A percentile compares a stretch with the other conserved stretches of the same genome.
Evolutionary conservation across 2,329 filamentous ascomycete species (phyloP).

Genomic region (Fusarium sp.): DNA sequence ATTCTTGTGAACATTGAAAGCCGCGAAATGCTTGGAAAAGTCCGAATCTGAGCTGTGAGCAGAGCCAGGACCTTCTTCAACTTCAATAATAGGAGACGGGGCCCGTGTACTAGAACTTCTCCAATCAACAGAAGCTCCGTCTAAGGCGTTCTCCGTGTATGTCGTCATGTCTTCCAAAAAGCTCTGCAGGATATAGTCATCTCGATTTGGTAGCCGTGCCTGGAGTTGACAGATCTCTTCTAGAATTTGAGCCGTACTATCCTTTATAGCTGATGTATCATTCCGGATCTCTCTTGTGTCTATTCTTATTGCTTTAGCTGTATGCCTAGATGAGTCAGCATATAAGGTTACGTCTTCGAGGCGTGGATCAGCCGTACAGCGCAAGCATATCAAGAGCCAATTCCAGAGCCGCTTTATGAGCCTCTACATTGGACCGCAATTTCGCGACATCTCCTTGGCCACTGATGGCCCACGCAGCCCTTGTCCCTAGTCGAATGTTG

Average conservation of each 20-base stretch:
- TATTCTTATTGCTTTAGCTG: neutral
- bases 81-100: neutral
- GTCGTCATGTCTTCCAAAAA: neutral
- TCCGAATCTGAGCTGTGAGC: neutral
- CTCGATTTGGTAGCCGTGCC: neutral
- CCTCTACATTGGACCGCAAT: neutral
- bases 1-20: neutral
- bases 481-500: neutral
- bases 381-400: neutral
- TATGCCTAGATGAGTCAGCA: neutral
- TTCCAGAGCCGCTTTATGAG: neutral
- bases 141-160: neutral
- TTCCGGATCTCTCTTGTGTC: neutral
- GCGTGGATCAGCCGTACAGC: neutral
- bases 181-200: neutral
- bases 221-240: neutral
- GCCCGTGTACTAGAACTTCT: neutral
- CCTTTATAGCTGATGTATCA: neutral
- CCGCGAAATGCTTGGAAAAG: accelerated
- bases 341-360: accelerated
- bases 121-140: neutral
- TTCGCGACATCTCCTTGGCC: neutral
- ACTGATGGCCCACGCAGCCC: neutral
- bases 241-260: neutral
- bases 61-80: accelerated